Percentiles rank a stretch among this genome's conserved stretches.
These are phyloP conservation scores for Antrodiella citrinella DNA, from an alignment of 768 basidiomycete genomes.

Conservation along the genomic window DNA sequence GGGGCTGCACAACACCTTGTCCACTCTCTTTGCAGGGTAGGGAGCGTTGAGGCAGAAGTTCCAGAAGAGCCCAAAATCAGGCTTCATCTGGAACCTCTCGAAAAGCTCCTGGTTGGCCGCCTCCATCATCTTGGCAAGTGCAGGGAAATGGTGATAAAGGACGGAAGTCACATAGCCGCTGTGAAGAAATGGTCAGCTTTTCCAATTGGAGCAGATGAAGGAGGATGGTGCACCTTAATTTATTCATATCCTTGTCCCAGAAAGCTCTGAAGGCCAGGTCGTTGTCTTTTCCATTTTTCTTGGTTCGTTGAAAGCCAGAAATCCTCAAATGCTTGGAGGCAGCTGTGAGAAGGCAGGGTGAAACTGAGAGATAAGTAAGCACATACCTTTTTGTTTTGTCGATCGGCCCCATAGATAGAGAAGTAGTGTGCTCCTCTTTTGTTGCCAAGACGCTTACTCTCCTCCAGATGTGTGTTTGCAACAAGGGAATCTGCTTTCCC, in stretches of 20 bases:
- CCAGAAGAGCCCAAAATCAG: constrained; percentile 14
- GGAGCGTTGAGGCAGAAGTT: constrained; percentile 23
- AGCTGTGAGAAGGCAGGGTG: neutral
- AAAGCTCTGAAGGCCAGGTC: neutral
- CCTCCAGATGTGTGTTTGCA: too few species aligned
- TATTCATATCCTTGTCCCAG: neutral
- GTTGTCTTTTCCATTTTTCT: neutral
- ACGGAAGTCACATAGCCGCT: neutral
- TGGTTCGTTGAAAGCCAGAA: neutral
- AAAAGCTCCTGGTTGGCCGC: neutral
- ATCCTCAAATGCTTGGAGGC: neutral
- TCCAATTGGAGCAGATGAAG: neutral
- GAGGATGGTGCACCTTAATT: neutral
- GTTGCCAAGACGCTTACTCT: too few species aligned
- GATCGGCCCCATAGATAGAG: neutral
- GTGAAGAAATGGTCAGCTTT: neutral
- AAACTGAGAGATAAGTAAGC: neutral
- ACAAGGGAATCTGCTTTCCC: too few species aligned
- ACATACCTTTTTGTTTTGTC: neutral
- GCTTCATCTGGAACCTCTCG: neutral
- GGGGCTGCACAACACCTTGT: constrained; percentile 15
- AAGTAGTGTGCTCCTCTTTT: neutral
- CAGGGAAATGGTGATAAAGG: neutral
- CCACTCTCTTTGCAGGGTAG: constrained; percentile 4
- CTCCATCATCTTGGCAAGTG: neutral